Evolutionary conservation across 1,284 basidiomycete species (phyloP).

Genomic region (Ceratobasidium papillatum): DNA sequence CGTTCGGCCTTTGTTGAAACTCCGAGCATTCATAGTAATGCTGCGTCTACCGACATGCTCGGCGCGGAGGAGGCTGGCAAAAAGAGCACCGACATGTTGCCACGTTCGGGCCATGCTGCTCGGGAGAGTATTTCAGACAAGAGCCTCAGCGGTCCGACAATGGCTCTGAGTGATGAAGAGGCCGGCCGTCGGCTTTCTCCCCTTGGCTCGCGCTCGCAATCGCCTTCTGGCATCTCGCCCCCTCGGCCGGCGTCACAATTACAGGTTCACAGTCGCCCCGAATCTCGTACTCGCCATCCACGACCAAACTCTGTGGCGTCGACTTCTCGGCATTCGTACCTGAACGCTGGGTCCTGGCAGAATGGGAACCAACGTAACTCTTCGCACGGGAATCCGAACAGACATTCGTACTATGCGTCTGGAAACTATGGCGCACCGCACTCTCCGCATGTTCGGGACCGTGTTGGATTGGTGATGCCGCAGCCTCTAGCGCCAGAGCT

Average conservation of each 20-base stretch:
- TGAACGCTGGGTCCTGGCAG: neutral
- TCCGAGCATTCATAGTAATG: constrained; percentile 17
- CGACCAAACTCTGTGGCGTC: constrained; percentile 84
- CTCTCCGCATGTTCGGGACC: constrained; percentile 28
- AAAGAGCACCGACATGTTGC: neutral
- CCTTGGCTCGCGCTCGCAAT: constrained; percentile 20
- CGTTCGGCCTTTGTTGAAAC: constrained; percentile 4
- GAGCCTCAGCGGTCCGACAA: neutral
- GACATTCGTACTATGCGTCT: constrained; percentile 9
- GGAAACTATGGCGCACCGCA: constrained; percentile 36
- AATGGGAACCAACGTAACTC: constrained; percentile 11
- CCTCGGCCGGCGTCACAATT: constrained; percentile 1
- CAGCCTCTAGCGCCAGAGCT: constrained; percentile 37
- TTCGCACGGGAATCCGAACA: neutral
- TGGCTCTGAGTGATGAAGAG: constrained; percentile 23
- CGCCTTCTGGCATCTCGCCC: neutral
- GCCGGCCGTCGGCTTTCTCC: neutral
- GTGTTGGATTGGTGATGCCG: constrained; percentile 35
- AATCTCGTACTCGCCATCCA: constrained; percentile 68
- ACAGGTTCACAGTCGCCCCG: neutral
- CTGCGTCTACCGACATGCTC: constrained; percentile 6
- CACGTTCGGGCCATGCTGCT: neutral
- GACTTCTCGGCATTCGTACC: constrained; percentile 57
- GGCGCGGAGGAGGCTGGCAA: neutral
- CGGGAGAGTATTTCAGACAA: constrained; percentile 8